Percentiles rank a stretch among this genome's conserved stretches.
Evolutionary conservation across 1,139 yeast species (phyloP).

Genomic region (Taphrina sp.): DNA sequence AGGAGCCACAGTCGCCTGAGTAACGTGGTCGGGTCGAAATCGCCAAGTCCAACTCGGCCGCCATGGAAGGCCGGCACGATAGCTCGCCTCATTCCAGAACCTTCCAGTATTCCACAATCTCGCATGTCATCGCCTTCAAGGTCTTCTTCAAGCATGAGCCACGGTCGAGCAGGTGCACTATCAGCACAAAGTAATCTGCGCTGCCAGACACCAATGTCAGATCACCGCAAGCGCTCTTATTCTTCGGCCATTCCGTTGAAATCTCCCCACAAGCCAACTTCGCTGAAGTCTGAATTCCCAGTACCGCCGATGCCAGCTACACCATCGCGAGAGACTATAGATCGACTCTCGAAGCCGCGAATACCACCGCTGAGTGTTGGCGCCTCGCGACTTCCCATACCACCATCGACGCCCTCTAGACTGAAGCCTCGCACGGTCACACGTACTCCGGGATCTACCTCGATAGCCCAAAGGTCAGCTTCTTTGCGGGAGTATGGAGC

Average conservation of each 20-base stretch:
- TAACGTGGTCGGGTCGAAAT: neutral
- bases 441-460: too few relatives aligned
- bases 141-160: conserved; percentile 1
- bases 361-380: conserved; percentile 1
- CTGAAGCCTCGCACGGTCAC: too few relatives aligned
- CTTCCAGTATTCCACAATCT: too few relatives aligned
- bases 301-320: conserved; percentile 11
- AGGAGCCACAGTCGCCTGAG: conserved; percentile 24
- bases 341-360: conserved; percentile 17
- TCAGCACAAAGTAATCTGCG: neutral
- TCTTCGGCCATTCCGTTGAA: conserved; percentile 3
- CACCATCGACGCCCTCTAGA: conserved; percentile 12
- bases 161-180: conserved; percentile 1
- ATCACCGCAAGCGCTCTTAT: neutral
- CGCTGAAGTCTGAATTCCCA: neutral
- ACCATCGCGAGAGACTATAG: conserved; percentile 17
- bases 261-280: conserved; percentile 1
- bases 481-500: too few relatives aligned
- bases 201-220: conserved; percentile 5
- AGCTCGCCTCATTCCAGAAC: neutral
- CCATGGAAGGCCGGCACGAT: conserved; percentile 29
- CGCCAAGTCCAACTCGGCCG: neutral
- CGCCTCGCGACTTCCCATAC: neutral
- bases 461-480: too few relatives aligned
- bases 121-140: neutral